phyloP scores from a whole-genome alignment of 306 rosid species.

The Medicago arabica region DNA sequence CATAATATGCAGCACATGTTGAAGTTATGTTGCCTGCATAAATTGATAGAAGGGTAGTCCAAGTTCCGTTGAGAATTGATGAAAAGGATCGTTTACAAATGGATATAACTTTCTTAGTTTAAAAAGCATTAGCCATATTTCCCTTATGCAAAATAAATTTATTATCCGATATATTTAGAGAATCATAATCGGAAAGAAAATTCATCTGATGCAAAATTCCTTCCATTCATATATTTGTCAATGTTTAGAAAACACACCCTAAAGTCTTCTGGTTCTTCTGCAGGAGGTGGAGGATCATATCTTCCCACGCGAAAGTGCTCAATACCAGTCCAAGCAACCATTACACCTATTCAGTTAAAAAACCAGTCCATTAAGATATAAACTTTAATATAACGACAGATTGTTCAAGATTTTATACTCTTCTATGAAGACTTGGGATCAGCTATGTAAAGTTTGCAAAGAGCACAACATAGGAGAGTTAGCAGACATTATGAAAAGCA shows the following conservation, averaged over 20 bases:
- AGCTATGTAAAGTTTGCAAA: slow-evolving; percentile 13
- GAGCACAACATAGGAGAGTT: slow-evolving; percentile 6
- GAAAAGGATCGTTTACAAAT: not conserved
- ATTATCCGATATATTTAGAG: not conserved
- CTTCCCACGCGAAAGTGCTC: slow-evolving; percentile 87
- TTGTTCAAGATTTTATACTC: slow-evolving; percentile 1
- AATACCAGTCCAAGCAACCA: slow-evolving; percentile 99
- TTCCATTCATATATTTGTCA: slow-evolving; percentile 19
- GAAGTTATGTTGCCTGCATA: not conserved
- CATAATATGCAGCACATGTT: not conserved
- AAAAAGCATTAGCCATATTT: not conserved
- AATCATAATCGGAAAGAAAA: slow-evolving; percentile 24
- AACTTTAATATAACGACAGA: slow-evolving; percentile 13
- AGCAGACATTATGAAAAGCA: slow-evolving; percentile 29
- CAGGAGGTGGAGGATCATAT: slow-evolving; percentile 93
- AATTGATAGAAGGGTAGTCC: not conserved
- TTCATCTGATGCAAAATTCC: slow-evolving; percentile 15
- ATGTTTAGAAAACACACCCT: slow-evolving; percentile 61
- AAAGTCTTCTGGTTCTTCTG: slow-evolving; percentile 82
- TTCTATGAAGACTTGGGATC: slow-evolving; percentile 3
- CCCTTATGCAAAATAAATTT: not conserved
- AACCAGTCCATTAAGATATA: not conserved
- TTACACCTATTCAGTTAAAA: slow-evolving; percentile 68
- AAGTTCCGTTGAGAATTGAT: slow-evolving; percentile 13
- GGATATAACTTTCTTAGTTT: not conserved